Base-by-base conservation (phyloP, 805 yeast species). In the Zygosaccharomyces gambellarensis region DNA sequence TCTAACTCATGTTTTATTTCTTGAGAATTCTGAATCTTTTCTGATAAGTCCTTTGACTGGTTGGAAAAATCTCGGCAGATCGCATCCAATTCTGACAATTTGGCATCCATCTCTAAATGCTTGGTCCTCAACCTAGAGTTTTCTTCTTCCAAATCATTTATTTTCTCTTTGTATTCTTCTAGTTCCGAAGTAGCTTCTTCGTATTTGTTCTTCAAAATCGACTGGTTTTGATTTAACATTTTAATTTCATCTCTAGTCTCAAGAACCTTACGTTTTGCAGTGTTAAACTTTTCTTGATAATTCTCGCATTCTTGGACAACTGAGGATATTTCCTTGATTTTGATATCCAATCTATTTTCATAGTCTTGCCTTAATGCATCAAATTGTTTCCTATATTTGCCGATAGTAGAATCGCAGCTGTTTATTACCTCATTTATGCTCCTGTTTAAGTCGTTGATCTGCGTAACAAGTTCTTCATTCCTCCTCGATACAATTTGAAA, bases 141-240 rank as follows among this genome's bases (percentile, higher is more conserved):
- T 11, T 40, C 40, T 6, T 36, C 47, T 31, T 46, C 50, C 39
- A 45, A 31, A 44, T 41, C 51, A 52, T 32, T 43, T 43, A 48
- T 23, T 36, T 39, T 42, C 36, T 50, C 41, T 39, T 38, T 55
- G 40, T 32, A 46, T 3, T 39, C 40, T 29, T 55, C 58, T 31
- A 52, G 28, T 36, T 62, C 64, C 25, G 47, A 30, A 10, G 52
- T 46, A 14, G 56, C 30, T 14, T 44, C 45, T 43, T 61, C 64
- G 45, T 58, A 62, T 48, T 63, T 63, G 7, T 51, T 56, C 45
- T 61, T 63, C n/a, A 63, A 27, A 22, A 61, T 53, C 14, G 54
- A 56, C 46, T 62, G 63, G 45, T 63, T 65, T 43, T 64, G 61
- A 22, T 57, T 61, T 17, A 61, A 44, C 62, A 62, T 58, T 25